Conservation (phyloP, 177 flowering plant genomes). For the Tripterygium wilfordii region DNA sequence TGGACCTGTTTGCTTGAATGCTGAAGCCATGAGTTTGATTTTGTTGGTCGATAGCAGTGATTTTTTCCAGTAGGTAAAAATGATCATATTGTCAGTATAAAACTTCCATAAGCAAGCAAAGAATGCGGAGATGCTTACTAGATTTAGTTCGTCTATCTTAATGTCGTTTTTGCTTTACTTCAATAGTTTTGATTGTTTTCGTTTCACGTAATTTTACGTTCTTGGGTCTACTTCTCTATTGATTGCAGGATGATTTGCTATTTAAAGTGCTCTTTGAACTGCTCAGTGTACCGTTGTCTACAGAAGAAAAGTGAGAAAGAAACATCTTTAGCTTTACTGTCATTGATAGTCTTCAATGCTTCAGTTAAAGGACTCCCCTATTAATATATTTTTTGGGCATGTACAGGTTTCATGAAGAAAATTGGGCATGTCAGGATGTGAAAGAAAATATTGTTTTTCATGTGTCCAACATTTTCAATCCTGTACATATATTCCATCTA, state of each 20-base stretch:
- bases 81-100: too few species aligned
- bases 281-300: slow-evolving; percentile 23
- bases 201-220: too few species aligned
- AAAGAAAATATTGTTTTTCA: slow-evolving; percentile 32
- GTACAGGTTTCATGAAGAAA: slow-evolving; percentile 22
- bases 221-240: slow-evolving; percentile 6
- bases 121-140: too few species aligned
- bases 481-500: slow-evolving; percentile 57
- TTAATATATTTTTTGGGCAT: not conserved
- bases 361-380: not conserved
- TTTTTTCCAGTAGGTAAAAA: too few species aligned
- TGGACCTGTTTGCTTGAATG: too few species aligned
- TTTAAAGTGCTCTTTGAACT: slow-evolving; percentile 79
- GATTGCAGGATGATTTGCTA: slow-evolving; percentile 68
- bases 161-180: not conserved
- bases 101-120: too few species aligned
- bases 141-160: too few species aligned
- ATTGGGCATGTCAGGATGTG: slow-evolving; percentile 17
- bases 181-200: too few species aligned
- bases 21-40: too few species aligned
- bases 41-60: not conserved
- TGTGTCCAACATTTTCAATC: slow-evolving; percentile 57
- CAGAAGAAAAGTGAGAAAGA: slow-evolving; percentile 36
- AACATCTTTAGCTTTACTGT: not conserved
- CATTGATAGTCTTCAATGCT: not conserved